phyloP scores from a whole-genome alignment of 805 yeast genomes.

The Grigorovia yakushimaensis region DNA sequence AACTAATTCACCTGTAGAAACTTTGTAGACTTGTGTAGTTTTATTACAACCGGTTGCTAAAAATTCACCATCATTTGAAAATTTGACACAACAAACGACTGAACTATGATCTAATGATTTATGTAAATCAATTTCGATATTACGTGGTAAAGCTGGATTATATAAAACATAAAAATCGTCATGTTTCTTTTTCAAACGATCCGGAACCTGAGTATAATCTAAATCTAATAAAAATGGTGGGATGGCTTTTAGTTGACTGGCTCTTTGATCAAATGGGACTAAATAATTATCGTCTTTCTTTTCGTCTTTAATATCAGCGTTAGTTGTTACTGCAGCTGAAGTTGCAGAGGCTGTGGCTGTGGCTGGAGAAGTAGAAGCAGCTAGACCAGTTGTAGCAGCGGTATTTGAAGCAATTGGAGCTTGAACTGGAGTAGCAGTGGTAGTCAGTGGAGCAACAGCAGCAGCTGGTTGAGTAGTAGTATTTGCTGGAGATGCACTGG shows the following conservation, averaged over 20 bases:
- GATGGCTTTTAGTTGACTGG: slow-evolving; percentile 57
- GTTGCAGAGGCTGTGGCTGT: slow-evolving; percentile 5
- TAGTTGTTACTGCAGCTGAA: slow-evolving; percentile 3
- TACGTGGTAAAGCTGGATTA: slow-evolving; percentile 74
- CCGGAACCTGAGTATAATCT: slow-evolving; percentile 71
- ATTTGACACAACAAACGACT: slow-evolving; percentile 94
- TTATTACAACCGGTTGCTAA: slow-evolving; percentile 98
- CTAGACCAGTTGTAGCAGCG: not conserved
- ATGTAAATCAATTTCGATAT: slow-evolving; percentile 76
- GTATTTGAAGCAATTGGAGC: not conserved
- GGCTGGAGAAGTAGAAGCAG: slow-evolving; percentile 4
- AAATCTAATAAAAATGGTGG: slow-evolving; percentile 72
- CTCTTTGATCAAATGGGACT: slow-evolving; percentile 33
- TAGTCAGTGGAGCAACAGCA: not conserved
- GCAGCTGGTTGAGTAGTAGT: not conserved
- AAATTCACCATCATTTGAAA: slow-evolving; percentile 82
- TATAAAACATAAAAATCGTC: slow-evolving; percentile 81
- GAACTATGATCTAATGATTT: slow-evolving; percentile 88
- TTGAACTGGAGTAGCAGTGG: not conserved
- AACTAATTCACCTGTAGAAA: slow-evolving; percentile 80
- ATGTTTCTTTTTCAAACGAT: slow-evolving; percentile 70
- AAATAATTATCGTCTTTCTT: slow-evolving; percentile 17
- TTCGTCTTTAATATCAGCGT: not conserved
- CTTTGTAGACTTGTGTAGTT: slow-evolving; percentile 88
- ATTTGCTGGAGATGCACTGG: not conserved